phyloP scores from a whole-genome alignment of 208 protist genomes.

The Trypanosoma caninum region DNA sequence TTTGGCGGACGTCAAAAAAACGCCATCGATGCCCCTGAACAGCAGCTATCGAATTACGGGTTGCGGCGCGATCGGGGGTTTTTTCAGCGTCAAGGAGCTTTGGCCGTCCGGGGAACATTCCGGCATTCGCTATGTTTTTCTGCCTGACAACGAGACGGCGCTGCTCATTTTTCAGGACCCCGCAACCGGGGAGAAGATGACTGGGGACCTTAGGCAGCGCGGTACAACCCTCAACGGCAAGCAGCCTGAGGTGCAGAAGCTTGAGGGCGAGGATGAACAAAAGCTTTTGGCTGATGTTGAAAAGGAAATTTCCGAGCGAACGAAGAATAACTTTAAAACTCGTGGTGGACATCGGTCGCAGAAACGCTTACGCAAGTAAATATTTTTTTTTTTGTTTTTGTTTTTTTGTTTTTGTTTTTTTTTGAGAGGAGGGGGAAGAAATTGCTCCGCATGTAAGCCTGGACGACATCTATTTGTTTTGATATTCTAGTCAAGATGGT shows the following conservation, averaged over 20 bases:
- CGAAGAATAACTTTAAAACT: conserved; percentile 28
- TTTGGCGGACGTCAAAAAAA: conserved; percentile 21
- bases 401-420: not conserved
- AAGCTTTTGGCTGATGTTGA: conserved; percentile 67
- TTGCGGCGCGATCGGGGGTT: conserved; percentile 63
- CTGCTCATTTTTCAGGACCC: conserved; percentile 85
- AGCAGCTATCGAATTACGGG: conserved; percentile 77
- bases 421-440: conserved; percentile 8
- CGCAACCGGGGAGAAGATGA: conserved; percentile 73
- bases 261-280: conserved; percentile 66
- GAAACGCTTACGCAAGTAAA: conserved; percentile 39
- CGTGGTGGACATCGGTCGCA: conserved; percentile 40
- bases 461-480: no score
- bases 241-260: conserved; percentile 61
- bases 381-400: conserved; percentile 6
- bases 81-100: conserved; percentile 72
- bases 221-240: conserved; percentile 75
- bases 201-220: conserved; percentile 57
- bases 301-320: conserved; percentile 79
- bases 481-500: no score
- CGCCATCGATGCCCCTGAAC: conserved; percentile 73
- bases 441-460: no score
- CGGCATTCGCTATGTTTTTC: conserved; percentile 85
- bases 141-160: conserved; percentile 55
- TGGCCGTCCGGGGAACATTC: conserved; percentile 84